Evolutionary conservation across 352 stramenopile genomes (phyloP).

Genomic region (Phytopythium boreale): DNA sequence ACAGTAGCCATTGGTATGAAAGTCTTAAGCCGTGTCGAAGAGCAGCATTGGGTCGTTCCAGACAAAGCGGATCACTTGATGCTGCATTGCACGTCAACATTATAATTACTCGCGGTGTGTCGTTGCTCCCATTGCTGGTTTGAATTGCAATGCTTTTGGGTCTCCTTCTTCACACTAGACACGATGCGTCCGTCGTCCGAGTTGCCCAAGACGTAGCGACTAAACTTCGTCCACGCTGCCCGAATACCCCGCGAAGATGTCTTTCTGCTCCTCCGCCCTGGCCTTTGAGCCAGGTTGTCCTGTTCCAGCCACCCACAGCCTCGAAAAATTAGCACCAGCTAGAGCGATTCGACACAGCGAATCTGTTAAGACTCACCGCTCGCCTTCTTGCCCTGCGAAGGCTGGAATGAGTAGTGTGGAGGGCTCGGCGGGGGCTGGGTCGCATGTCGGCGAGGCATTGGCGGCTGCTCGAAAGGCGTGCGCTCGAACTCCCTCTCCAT

Average conservation of each 20-base stretch:
- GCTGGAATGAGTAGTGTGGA: constrained; percentile 77
- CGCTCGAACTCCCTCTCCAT: constrained; percentile 65
- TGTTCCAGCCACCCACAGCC: background rate
- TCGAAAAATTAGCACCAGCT: background rate
- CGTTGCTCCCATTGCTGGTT: too few species aligned
- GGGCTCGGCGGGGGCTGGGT: constrained; percentile 46
- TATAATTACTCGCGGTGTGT: background rate
- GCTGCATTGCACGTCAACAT: background rate
- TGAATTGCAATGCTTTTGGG: too few species aligned
- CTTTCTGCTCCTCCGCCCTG: constrained; percentile 47
- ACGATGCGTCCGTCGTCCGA: background rate
- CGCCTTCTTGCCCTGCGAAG: constrained; percentile 27
- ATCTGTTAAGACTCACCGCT: constrained; percentile 21
- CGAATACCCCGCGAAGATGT: constrained; percentile 69
- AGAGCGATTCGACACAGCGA: too few species aligned
- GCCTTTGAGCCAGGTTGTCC: constrained; percentile 23
- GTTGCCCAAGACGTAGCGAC: background rate
- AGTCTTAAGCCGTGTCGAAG: background rate
- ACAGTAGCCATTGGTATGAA: background rate
- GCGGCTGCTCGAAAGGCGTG: constrained; percentile 48
- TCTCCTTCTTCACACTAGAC: background rate
- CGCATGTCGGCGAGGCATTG: constrained; percentile 34
- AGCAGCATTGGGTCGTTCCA: background rate
- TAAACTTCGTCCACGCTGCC: constrained; percentile 70
- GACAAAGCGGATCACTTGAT: background rate